Evolutionary conservation across 169 alveolate genomes (phyloP).

Genomic region (Cryptosporidium tyzzeri): DNA sequence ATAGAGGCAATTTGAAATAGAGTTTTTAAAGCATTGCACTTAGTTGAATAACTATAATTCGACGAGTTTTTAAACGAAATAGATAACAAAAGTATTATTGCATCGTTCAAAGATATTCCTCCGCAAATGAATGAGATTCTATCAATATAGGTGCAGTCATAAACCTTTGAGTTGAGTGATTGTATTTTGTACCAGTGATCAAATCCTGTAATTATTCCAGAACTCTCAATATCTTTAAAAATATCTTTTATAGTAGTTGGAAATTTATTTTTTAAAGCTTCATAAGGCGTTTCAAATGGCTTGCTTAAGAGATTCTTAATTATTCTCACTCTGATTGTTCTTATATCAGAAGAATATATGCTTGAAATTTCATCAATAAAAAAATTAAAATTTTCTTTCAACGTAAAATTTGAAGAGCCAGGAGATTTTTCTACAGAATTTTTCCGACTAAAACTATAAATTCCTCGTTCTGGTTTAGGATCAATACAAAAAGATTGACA

Average conservation of each 20-base stretch:
- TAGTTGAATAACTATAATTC: conserved; percentile 37
- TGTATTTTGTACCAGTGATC: conserved; percentile 29
- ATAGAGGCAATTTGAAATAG: conserved; percentile 70
- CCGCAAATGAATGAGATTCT: conserved; percentile 55
- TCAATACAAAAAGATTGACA: conserved; percentile 38
- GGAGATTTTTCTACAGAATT: background rate
- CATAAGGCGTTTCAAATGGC: conserved; percentile 72
- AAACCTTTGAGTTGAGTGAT: background rate
- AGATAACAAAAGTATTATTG: conserved; percentile 53
- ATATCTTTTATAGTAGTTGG: conserved; percentile 10
- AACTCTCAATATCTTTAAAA: conserved; percentile 23
- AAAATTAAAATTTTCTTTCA: conserved; percentile 12
- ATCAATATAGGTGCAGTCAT: conserved; percentile 18
- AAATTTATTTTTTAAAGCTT: conserved; percentile 28
- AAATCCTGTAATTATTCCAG: conserved; percentile 23
- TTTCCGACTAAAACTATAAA: background rate
- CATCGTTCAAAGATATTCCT: conserved; percentile 46
- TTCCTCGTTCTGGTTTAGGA: background rate
- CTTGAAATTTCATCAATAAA: conserved; percentile 36
- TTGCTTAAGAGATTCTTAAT: conserved; percentile 34
- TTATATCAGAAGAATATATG: conserved; percentile 13
- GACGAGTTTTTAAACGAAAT: conserved; percentile 48
- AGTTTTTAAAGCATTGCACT: conserved; percentile 48
- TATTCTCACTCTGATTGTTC: conserved; percentile 21
- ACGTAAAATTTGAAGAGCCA: background rate